Base-by-base conservation (phyloP, 192 early-diverging fungal genomes). In the Linnemannia exigua region DNA sequence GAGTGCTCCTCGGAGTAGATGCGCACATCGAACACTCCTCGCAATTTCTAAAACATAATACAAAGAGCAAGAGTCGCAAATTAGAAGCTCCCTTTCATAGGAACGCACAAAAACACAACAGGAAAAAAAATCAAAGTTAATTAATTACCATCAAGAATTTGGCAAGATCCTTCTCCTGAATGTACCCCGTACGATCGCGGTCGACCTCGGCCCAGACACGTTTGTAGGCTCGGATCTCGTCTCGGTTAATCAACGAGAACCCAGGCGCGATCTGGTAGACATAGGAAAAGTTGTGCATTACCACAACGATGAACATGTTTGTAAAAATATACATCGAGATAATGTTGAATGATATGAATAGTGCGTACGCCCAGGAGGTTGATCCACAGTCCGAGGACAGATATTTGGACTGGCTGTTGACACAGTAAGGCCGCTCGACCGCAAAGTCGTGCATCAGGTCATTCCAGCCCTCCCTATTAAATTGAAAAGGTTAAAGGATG, bases 271-370 rank as follows among this genome's bases (percentile, higher is more conserved):
- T 91, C 76, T 93, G 92, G 70, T 93, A 91, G 7, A 90, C 89
- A 69, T 93, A 93, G 9, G 91, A 90, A 66, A 93, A 93, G 71
- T 92, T 93, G 75, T 93, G 91, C 44, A 88, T 79, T 47, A 93
- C 92, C 33, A 93, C 91, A 19, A 89, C 92, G 28, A 93, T 88
- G 74, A 93, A 92, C 79, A 93, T 91, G 79, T 89, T 89, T 1
- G 88, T 90, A 51, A 93, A 92, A 52, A 93, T 93, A 66, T 93
- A 93, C 92, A 93, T 93, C 36, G 92, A 93, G n/a, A 93, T 88
- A 33, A 93, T 89, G 76, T 92, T 93, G 87, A 91, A 93, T 0
- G 88, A 76, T 12, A 92, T 81, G 48, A 93, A 93, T 22, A 93
- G 77, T 25, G 89, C 80, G 66, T 91, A 93, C 9, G 91, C 81